phyloP scores from a whole-genome alignment of 129 eudicot genomes.

The Heracleum sosnowskyi region DNA sequence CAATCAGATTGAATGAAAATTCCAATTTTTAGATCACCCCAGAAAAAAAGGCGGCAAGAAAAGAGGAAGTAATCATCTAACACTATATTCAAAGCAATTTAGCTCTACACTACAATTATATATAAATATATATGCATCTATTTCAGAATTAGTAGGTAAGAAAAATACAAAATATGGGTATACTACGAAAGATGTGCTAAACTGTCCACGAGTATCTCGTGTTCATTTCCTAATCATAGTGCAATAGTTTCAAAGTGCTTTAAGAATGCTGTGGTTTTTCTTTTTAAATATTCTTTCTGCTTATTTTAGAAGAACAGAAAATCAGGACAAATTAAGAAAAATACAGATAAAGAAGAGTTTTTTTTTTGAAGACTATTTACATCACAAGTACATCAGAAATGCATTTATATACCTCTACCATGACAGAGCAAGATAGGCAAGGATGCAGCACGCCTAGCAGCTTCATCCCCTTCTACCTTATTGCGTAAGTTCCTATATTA shows the following conservation, averaged over 20 bases:
- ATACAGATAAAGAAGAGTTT: neutral
- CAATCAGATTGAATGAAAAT: neutral
- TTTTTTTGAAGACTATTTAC: neutral
- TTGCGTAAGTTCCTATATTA: constrained; percentile 43
- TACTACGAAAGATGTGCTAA: neutral
- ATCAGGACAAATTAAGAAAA: neutral
- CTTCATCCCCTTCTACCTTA: constrained; percentile 44
- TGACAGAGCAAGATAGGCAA: constrained; percentile 83
- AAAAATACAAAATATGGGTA: neutral
- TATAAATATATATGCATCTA: too few species aligned
- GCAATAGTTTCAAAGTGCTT: neutral
- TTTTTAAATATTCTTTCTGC: neutral
- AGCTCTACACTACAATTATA: neutral
- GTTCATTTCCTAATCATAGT: neutral
- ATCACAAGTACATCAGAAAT: neutral
- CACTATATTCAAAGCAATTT: neutral
- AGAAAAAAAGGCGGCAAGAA: neutral
- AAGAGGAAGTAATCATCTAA: neutral
- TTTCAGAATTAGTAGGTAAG: neutral
- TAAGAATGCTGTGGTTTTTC: neutral
- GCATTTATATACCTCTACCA: constrained; percentile 49
- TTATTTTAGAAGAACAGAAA: neutral
- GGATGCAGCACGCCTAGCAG: constrained; percentile 71
- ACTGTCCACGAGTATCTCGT: neutral
- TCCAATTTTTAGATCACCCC: neutral